These are phyloP conservation scores for Myxozyma vanderwaltii DNA, from an alignment of 805 yeast genomes.

Conservation along the genomic window DNA sequence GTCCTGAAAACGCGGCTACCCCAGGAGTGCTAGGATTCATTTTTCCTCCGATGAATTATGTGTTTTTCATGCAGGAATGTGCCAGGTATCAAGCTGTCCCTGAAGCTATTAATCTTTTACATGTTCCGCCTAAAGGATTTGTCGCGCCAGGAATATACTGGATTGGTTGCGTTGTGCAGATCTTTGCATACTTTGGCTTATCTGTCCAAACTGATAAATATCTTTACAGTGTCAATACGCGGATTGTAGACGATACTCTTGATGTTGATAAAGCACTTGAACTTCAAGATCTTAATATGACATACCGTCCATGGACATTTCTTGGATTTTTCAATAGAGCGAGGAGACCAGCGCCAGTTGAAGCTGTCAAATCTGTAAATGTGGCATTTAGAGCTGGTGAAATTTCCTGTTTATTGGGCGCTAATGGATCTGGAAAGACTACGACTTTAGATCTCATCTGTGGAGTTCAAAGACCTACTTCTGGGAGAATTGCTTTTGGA, in stretches of 20 bases:
- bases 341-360: constrained; percentile 25
- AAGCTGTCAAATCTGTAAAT: constrained; percentile 40
- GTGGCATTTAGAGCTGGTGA: constrained; percentile 39
- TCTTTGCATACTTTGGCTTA: constrained; percentile 9
- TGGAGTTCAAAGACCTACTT: constrained; percentile 33
- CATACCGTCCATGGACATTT: constrained; percentile 14
- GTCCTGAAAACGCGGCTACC: constrained; percentile 28
- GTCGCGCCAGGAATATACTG: constrained; percentile 31
- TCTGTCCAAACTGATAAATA: constrained; percentile 8
- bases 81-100: constrained; percentile 16
- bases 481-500: constrained; percentile 38
- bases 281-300: constrained; percentile 12
- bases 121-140: constrained; percentile 27
- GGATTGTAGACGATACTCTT: neutral
- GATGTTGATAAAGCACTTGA: constrained; percentile 13
- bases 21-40: constrained; percentile 39
- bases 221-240: constrained; percentile 9
- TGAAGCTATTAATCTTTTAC: constrained; percentile 4
- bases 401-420: constrained; percentile 43
- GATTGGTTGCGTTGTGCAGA: constrained; percentile 20
- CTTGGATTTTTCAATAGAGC: constrained; percentile 12
- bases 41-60: constrained; percentile 44
- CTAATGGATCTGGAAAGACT: constrained; percentile 46
- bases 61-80: constrained; percentile 36
- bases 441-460: constrained; percentile 44